These are phyloP conservation scores for Mycena metata DNA, from an alignment of 768 basidiomycete genomes.

Conservation along the genomic window DNA sequence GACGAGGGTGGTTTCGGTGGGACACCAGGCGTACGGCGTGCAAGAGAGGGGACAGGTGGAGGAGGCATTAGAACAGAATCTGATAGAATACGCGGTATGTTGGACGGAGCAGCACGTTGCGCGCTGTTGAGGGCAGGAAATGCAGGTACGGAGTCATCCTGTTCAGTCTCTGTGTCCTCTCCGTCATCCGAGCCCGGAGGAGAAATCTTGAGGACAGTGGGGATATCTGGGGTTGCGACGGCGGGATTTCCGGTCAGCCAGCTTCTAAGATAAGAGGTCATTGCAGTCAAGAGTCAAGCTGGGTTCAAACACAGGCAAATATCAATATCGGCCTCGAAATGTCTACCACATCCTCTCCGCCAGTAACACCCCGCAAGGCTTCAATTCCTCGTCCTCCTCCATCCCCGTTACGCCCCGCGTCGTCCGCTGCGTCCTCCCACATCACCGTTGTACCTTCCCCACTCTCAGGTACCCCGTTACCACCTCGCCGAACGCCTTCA, in stretches of 20 bases:
- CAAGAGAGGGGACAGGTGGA: slow-evolving; percentile 58
- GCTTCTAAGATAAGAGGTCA: slow-evolving; percentile 72
- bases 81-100: slow-evolving; percentile 53
- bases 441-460: slow-evolving; percentile 41
- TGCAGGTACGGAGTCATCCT: slow-evolving; percentile 74
- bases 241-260: slow-evolving; percentile 64
- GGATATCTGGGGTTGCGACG: slow-evolving; percentile 43
- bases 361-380: slow-evolving; percentile 43
- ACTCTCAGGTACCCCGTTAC: slow-evolving; percentile 34
- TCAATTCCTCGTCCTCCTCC: slow-evolving; percentile 52
- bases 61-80: slow-evolving; percentile 70
- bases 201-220: slow-evolving; percentile 54
- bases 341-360: slow-evolving; percentile 35
- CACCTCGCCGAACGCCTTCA: slow-evolving; percentile 48
- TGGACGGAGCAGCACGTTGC: slow-evolving; percentile 65
- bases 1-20: slow-evolving; percentile 44
- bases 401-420: slow-evolving; percentile 61
- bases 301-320: background rate
- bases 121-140: slow-evolving; percentile 82
- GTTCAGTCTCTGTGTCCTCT: slow-evolving; percentile 53
- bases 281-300: slow-evolving; percentile 38
- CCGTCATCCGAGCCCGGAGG: slow-evolving; percentile 54
- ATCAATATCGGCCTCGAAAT: background rate
- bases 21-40: slow-evolving; percentile 57
- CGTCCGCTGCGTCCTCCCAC: slow-evolving; percentile 44